Base-by-base conservation (phyloP, 2,329 filamentous ascomycete genomes). In the Penicillium sp. region DNA sequence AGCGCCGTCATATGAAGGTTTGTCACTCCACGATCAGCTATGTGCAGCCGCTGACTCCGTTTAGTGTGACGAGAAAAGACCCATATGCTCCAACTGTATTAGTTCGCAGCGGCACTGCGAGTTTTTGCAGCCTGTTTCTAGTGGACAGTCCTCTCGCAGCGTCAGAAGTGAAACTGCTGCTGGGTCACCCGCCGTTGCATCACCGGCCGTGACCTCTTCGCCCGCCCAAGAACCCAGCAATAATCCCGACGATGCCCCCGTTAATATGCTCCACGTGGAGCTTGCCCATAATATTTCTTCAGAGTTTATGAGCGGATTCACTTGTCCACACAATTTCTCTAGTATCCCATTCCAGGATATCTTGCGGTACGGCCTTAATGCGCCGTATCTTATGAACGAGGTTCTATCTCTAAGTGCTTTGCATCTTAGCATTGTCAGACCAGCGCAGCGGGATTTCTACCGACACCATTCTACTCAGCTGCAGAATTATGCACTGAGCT, bases 351-450 rank as follows among this genome's bases (percentile, higher is more conserved):
- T 58, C 1, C 10, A 52, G 1, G 54, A 59, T 3, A 23, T 62
- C 1, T 31, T 59, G 10, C 48, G 29, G 23, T 25, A 47, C 15
- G 46, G 51, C 2, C 25, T 65, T 5, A 31, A 39, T n/a, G 62
- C 56, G 3, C 79, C 77, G 1, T 81, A 77, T 51, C 71, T 80
- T 4, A 74, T 81, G 57, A 77, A 81, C 53, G 71, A 79, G 59
- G 45, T 80, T 6, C 71, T 82, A 12, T 79, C 78, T 38, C 59
- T 79, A 45, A 71, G 77, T 13, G 77, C 79, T 5, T 67, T 78
- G 3, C 77, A 82, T 53, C 59, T 76, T 15, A 73, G 72, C 52
- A 69, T 65, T 3, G 59, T 71, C 3, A 21, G 64, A 67, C 42
- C 67, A 68, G 52, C 78, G 74, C 59, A 77, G 71, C 60, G 57